Base-by-base conservation (phyloP, 2,329 filamentous ascomycete genomes). In the Fusarium subtropicale region DNA sequence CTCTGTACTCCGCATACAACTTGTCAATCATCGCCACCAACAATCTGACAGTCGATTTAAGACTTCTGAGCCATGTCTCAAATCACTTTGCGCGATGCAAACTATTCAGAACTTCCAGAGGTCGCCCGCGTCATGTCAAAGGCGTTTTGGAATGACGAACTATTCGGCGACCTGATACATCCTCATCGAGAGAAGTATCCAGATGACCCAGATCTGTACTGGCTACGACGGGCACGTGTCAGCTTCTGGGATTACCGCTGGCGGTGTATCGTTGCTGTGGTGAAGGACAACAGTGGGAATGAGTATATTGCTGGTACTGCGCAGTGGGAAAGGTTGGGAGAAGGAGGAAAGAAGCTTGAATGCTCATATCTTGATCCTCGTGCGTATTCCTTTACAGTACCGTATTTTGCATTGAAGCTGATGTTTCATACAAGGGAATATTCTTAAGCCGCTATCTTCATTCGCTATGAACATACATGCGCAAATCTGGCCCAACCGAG, bases 91-190 rank as follows among this genome's bases (percentile, higher is more conserved):
- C 71, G 71, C 6, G 44, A 70, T 51, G 71, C 60, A 2, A 30
- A 31, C 6, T 73, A 68, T 34, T 72, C 66, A 22, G 76, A 78
- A 30, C 71, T 78, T 3, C 68, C 71, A 0, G 71, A 67, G 36
- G 73, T 79, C 47, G 75, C 77, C 12, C 68, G 73, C 66, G 60
- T 77, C 12, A 62, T 76, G 55, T 72, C 79, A 7, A 63, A 64
- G 18, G 78, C 78, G 0, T 81, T 81, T 54, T 73, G 72, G 68
- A 70, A 79, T 9, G 78, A 81, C 30, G 72, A 74, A 13, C 47
- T 81, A 9, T 78, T 78, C 34, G 79, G 78, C 22, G 61, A 74
- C 4, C 60, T 78, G 22, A 78, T 80, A 26, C 76, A 80, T 50
- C 79, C 79, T 5, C 68, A 76, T 55, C 78, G 79, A 22, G 56